Base-by-base conservation (phyloP, 164 flowering plant genomes). In the Liriodendron chinense region DNA sequence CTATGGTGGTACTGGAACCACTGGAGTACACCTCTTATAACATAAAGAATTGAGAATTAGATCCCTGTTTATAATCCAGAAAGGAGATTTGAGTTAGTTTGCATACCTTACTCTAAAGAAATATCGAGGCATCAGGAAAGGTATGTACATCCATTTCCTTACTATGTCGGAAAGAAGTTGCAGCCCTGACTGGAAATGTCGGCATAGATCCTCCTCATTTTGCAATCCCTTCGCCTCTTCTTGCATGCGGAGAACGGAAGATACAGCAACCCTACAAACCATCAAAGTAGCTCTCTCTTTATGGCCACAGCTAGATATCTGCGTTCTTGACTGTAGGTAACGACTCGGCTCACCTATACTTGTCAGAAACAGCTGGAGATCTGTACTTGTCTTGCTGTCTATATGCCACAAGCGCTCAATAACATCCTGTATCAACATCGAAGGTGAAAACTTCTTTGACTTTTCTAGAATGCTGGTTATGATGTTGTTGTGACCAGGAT, bases 41-140 rank as follows among this genome's bases (percentile, higher is more conserved):
- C 43, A 34, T 34, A 34, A n/a, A n/a, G 43, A 34, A 7, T 34
- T 34, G 43, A n/a, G n/a, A 34, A 34, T 34, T 34, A 34, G 43
- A 34, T 34, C 43, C 43, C 43, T 34, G 43, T 34, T 7, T 53
- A 53, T n/a, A n/a, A 53, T 16, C 4, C 13, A 53, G 9, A 53
- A 53, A 53, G 16, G 18, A 25, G 34, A 67, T 65, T 20, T 57
- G 18, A 59, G n/a, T 62, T 66, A 13, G 28, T 8, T 26, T 43
- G 1, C 78, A 63, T 89, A 95, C 98, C 98, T 90, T 56, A 87
- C 69, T 72, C 71, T 76, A 72, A 96, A 94, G 80, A 88, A 94
- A 77, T 78, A 81, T 71, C 65, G 83, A 18, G 99, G 99, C 57
- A 71, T 72, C 71, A 77, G 80, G 65, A 91, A 88, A 48, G 96